Evolutionary conservation across 805 yeast species (phyloP), one percentile per base, ranked within the genome.

Genomic region (Sugiyamaella marilandica): DNA sequence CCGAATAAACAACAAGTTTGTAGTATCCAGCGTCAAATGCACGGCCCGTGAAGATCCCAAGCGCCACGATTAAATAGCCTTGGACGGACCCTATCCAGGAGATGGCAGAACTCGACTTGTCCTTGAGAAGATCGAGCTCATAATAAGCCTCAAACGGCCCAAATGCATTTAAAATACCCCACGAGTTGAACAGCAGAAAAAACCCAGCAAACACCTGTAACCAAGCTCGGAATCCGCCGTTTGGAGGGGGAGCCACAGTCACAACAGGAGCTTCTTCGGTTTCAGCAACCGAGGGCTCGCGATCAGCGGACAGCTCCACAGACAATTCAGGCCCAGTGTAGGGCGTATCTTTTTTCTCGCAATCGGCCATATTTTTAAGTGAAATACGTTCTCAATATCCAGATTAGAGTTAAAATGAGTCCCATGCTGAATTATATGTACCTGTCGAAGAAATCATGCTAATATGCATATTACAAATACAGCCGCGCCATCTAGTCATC

Each of bases 21-120:
- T 54, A 37, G n/a, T 59, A 56, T 18, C 52, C 50, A 19, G 51
- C 55, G 34, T 61, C 64, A 34, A 57, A 52, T 39, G 54, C 54
- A 18, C 59, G 54, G 34, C 64, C 64, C 26, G 55, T 54, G 37
- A 57, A 47, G 21, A 61, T 41, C 14, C 59, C 56, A 26, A 56
- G 51, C n/a, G 58, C 24, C 21, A 56, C 52, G 31, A 58, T 51
- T 14, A 59, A 50, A 36, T 57, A 54, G 4, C 52, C 51, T 43
- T 61, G 61, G 18, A 59, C 34, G 0, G 64, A 61, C n/a, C 62
- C 62, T 33, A 61, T 61, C 63, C 63, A 60, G 5, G 62, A 46
- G 33, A 61, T 57, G 2, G 57, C 41, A n/a, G 63, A 57, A 13
- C 64, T 59, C 7, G 64, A 45, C 24, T 47, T 48, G 3, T 11